Evolutionary conservation across 192 early-diverging fungal genomes (phyloP).

Genomic region (Umbelopsis sp.): DNA sequence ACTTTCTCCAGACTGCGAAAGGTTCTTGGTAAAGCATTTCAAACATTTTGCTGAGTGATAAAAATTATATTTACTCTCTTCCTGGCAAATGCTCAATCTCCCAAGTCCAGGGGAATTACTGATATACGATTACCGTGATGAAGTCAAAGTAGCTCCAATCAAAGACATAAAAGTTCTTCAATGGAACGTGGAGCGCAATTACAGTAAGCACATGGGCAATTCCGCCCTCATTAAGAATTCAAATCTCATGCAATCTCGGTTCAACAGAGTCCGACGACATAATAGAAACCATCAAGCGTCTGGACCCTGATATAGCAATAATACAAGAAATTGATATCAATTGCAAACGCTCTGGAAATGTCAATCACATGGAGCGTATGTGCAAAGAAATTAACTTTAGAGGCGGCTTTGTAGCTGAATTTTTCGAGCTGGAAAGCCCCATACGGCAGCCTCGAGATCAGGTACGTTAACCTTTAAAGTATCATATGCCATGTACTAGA

Average conservation of each 20-base stretch:
- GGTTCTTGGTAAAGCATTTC: too few species aligned
- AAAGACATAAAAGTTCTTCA: constrained; percentile 65
- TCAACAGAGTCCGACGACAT: constrained; percentile 52
- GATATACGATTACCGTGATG: constrained; percentile 44
- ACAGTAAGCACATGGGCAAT: constrained; percentile 37
- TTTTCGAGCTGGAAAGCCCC: constrained; percentile 68
- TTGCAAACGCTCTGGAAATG: constrained; percentile 65
- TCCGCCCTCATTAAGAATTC: not conserved
- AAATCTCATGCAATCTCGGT: not conserved
- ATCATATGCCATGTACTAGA: not conserved
- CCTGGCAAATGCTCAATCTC: not conserved
- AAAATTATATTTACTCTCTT: not conserved
- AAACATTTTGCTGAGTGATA: not conserved
- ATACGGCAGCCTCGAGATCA: constrained; percentile 56
- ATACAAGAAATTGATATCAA: constrained; percentile 81
- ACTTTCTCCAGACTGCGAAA: too few species aligned
- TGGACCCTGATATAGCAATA: constrained; percentile 72
- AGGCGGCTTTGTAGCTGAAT: constrained; percentile 73
- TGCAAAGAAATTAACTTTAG: constrained; percentile 59
- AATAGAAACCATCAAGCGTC: constrained; percentile 47
- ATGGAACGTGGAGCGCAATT: constrained; percentile 86
- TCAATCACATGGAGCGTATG: constrained; percentile 64
- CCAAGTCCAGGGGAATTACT: constrained; percentile 45
- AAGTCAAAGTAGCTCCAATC: not conserved
- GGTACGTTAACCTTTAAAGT: constrained; percentile 17